phyloP scores from a whole-genome alignment of 176 grass and related monocot species.

The Rhynchospora pubera region DNA sequence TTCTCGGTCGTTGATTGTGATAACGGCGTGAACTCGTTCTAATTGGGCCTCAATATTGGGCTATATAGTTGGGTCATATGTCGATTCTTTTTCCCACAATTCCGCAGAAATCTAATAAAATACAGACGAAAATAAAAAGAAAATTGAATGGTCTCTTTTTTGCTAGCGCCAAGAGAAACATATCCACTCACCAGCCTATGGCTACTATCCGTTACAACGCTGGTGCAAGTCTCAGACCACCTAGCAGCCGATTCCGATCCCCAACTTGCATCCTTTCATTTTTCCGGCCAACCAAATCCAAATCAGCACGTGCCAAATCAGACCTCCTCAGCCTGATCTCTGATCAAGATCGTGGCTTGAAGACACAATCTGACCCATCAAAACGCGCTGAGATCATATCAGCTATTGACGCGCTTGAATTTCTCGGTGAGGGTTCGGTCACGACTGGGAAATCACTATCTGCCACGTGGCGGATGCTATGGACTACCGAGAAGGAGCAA shows the following conservation, averaged over 20 bases:
- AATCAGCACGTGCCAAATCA: slow-evolving; percentile 37
- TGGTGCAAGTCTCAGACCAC: not conserved
- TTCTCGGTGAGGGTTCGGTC: slow-evolving; percentile 14
- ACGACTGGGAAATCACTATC: slow-evolving; percentile 62
- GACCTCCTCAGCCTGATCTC: slow-evolving; percentile 64
- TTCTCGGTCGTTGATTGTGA: not conserved
- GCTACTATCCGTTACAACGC: not conserved
- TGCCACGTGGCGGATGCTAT: slow-evolving; percentile 76
- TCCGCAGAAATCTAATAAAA: not conserved
- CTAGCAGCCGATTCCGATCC: not conserved
- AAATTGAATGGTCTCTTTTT: not conserved
- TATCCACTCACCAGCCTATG: not conserved
- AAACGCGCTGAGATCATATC: slow-evolving; percentile 63
- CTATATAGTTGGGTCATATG: not conserved
- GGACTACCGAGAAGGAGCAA: slow-evolving; percentile 96
- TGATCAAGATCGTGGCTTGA: slow-evolving; percentile 66
- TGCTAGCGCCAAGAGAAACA: slow-evolving; percentile 16
- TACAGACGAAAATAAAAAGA: not conserved
- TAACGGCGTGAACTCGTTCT: not conserved
- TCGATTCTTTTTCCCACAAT: too few species aligned
- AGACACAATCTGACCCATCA: slow-evolving; percentile 50
- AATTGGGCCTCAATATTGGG: not conserved
- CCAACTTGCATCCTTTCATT: slow-evolving; percentile 16
- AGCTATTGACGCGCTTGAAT: slow-evolving; percentile 56
- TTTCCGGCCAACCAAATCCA: slow-evolving; percentile 7